Percentiles rank a stretch among this genome's conserved stretches.
These are phyloP conservation scores for Pichia norvegensis DNA, from an alignment of 1,139 yeast species.

Conservation along the genomic window DNA sequence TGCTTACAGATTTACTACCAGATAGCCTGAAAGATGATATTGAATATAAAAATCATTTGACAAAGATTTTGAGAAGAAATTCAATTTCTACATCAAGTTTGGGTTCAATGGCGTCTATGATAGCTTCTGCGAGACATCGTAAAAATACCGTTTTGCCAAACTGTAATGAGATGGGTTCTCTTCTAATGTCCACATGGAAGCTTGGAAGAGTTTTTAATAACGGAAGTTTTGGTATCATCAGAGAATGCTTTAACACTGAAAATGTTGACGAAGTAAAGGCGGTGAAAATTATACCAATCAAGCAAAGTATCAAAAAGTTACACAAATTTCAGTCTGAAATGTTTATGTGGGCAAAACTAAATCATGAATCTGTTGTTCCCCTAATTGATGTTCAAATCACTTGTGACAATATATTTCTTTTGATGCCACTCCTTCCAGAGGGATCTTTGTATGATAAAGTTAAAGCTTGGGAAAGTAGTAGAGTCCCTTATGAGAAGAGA, in stretches of 20 bases:
- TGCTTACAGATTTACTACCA: conserved; percentile 51
- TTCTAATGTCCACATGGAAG: conserved; percentile 45
- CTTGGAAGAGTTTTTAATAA: conserved; percentile 76
- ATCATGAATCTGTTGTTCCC: conserved; percentile 60
- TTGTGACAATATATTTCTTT: conserved; percentile 57
- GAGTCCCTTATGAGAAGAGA: conserved; percentile 24
- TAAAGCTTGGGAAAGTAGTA: conserved; percentile 49
- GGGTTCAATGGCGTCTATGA: conserved; percentile 4
- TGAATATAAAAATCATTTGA: conserved; percentile 27
- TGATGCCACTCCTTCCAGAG: conserved; percentile 63
- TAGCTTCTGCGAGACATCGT: conserved; percentile 1
- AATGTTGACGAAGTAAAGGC: conserved; percentile 41
- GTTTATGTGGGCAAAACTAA: conserved; percentile 60
- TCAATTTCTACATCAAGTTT: conserved; percentile 14
- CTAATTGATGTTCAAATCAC: conserved; percentile 57
- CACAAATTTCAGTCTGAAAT: conserved; percentile 64
- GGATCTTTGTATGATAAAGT: conserved; percentile 82
- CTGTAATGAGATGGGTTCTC: conserved; percentile 55
- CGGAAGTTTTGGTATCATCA: conserved; percentile 90
- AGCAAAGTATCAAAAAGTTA: conserved; percentile 34
- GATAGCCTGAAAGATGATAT: conserved; percentile 24
- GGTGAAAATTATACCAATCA: conserved; percentile 63
- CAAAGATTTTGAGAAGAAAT: conserved; percentile 23
- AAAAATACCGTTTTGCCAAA: conserved; percentile 15
- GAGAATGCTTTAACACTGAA: conserved; percentile 39